phyloP scores from a whole-genome alignment of 2,329 filamentous ascomycete species.

The Talaromyces sp. region DNA sequence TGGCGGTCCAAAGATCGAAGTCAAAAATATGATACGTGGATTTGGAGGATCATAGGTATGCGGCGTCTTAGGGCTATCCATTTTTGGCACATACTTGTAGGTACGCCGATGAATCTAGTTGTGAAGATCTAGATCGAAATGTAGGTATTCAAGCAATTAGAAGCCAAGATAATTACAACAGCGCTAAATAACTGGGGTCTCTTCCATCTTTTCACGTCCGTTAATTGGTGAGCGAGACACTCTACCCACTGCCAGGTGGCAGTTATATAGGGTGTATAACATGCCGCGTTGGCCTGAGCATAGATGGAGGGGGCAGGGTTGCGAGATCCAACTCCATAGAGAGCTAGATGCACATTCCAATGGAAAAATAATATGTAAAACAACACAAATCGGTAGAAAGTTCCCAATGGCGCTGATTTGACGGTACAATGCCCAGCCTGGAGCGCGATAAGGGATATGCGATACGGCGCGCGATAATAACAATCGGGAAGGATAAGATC shows the following conservation, averaged over 20 bases:
- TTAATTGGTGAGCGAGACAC: no score
- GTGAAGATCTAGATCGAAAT: neutral
- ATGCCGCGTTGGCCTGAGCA: conserved; percentile 1
- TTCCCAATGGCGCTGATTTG: neutral
- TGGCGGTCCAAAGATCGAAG: neutral
- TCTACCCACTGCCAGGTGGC: no score
- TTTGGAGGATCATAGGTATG: neutral
- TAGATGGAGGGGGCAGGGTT: conserved; percentile 3
- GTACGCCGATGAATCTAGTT: neutral
- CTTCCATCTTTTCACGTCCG: no score
- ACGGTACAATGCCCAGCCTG: neutral
- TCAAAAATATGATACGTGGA: neutral
- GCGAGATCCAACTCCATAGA: neutral
- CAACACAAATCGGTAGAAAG: neutral
- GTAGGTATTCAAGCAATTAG: no score
- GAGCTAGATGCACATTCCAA: neutral
- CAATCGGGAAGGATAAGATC: conserved; percentile 24
- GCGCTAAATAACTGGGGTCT: no score
- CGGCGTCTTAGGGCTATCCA: no score
- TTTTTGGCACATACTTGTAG: no score
- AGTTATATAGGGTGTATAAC: neutral
- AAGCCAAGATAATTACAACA: no score
- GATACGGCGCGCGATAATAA: conserved; percentile 23
- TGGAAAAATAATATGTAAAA: neutral
- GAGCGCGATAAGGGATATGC: conserved; percentile 6